Percentiles rank a stretch among this genome's conserved stretches.
Evolutionary conservation across 2,329 filamentous ascomycete species (phyloP).

Genomic region (Aspergillus quadricinctus): DNA sequence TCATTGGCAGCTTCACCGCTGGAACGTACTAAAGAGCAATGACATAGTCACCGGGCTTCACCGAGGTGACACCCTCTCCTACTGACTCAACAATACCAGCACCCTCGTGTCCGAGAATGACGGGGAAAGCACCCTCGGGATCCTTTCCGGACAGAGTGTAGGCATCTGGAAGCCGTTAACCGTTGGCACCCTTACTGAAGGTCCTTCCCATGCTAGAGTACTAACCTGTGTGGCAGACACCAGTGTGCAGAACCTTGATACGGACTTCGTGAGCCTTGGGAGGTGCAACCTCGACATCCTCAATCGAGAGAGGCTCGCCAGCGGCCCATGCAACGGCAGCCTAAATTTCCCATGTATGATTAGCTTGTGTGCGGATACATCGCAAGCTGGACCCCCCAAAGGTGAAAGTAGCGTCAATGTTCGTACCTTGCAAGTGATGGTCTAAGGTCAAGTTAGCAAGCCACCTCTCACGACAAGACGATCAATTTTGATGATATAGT

Average conservation of each 20-base stretch:
- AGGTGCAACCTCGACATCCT: constrained; percentile 87
- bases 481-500: not conserved
- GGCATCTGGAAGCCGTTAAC: constrained; percentile 57
- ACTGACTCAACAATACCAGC: constrained; percentile 90
- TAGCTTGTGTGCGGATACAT: not conserved
- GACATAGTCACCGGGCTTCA: constrained; percentile 90
- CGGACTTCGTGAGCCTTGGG: constrained; percentile 92
- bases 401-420: not conserved
- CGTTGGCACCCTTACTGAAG: not conserved
- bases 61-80: constrained; percentile 89
- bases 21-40: constrained; percentile 72
- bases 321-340: constrained; percentile 97
- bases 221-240: constrained; percentile 94
- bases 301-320: constrained; percentile 79
- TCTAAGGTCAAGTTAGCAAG: constrained; percentile 48
- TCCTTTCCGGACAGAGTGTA: constrained; percentile 96
- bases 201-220: constrained; percentile 10
- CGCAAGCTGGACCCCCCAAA: not conserved
- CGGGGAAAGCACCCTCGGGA: constrained; percentile 88
- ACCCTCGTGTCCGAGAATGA: constrained; percentile 85
- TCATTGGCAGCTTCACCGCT: not conserved
- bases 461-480: not conserved
- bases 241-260: constrained; percentile 95
- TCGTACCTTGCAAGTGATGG: constrained; percentile 79
- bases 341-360: constrained; percentile 34